These are phyloP conservation scores for Hsuehochloa calcarea DNA, from an alignment of 176 grass and related monocot genomes.

Conservation along the genomic window DNA sequence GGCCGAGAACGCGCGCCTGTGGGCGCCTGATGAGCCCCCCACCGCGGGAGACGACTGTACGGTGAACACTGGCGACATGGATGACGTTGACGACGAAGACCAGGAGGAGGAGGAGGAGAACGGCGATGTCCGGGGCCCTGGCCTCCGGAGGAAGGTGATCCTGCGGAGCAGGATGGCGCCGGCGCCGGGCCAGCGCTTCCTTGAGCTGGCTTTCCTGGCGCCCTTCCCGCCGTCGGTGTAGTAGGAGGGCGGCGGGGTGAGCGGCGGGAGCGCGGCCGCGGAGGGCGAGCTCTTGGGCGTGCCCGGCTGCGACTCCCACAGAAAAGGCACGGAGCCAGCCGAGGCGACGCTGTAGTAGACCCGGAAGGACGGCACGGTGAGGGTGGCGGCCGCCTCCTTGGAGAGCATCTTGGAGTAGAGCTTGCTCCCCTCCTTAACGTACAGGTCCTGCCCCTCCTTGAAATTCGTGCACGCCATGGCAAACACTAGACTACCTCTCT, in stretches of 20 bases:
- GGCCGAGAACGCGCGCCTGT: slow-evolving; percentile 25
- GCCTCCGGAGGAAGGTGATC: slow-evolving; percentile 18
- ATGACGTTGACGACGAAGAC: slow-evolving; percentile 19
- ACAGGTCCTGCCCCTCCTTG: slow-evolving; percentile 2
- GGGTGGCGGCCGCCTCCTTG: slow-evolving; percentile 44
- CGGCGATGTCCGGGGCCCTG: not conserved
- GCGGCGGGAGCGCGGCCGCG: slow-evolving; percentile 32
- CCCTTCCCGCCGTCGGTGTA: not conserved
- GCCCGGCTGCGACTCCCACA: slow-evolving; percentile 58
- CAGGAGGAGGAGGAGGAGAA: slow-evolving; percentile 9
- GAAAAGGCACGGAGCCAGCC: slow-evolving; percentile 48
- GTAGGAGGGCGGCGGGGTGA: slow-evolving; percentile 61
- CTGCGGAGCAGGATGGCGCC: slow-evolving; percentile 20
- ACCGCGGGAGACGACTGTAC: slow-evolving; percentile 19
- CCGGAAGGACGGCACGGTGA: slow-evolving; percentile 51
- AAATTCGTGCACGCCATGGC: slow-evolving; percentile 32
- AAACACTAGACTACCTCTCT: not conserved
- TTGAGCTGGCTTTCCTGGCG: not conserved
- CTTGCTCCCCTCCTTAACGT: slow-evolving; percentile 28
- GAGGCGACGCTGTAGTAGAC: slow-evolving; percentile 57
- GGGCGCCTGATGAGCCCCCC: not conserved
- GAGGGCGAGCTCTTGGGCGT: slow-evolving; percentile 51
- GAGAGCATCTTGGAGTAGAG: slow-evolving; percentile 49
- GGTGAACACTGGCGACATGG: slow-evolving; percentile 49
- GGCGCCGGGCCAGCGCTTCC: not conserved